Evolutionary conservation across 176 grass and related monocot species (phyloP), one percentile per base, ranked within the genome.

Genomic region (Leersia perrieri): DNA sequence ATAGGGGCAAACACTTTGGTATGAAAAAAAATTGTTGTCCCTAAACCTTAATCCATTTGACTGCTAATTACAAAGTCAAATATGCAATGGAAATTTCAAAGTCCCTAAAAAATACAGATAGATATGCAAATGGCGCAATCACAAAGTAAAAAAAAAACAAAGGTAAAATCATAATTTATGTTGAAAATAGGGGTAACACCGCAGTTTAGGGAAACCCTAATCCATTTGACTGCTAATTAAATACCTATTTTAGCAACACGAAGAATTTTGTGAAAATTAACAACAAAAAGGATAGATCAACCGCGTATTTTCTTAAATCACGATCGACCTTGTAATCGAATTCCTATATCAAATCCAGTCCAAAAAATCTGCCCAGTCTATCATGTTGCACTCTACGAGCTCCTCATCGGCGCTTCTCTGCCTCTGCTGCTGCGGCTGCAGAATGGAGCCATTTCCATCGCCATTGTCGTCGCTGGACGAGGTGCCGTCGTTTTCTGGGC

Each of bases 381-480:
- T 9, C 60, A 77, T 25, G 67, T 15, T 40, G 35, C 49, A 53
- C 49, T 64, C 78, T 45, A 22, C 11, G 36, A 82, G 30, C 73
- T 16, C 78, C 16, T 86, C 73, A 1, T 60, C 30, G 33, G 28
- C 33, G 29, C 42, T 82, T 45, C 30, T 33, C 63, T 62, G 87
- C 14, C 27, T 25, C 11, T n/a, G 61, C 9, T 15, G 55, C 62
- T 69, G 79, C 64, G 18, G 66, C 47, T 76, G 87, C 70, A 26
- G 72, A 72, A 51, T 20, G 7, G 70, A 60, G 29, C 13, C 30
- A 28, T 33, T 13, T 62, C 35, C 34, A 45, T n/a, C 81, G 72
- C 15, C 76, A 57, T 60, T 85, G 34, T 63, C 77, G 41, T 70
- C 68, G 5, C 73, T 80, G 0, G 81, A 94, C 51, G 77, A 80